Evolutionary conservation across 495 filamentous ascomycete species (phyloP).

Genomic region (Penicillium maclennaniae): DNA sequence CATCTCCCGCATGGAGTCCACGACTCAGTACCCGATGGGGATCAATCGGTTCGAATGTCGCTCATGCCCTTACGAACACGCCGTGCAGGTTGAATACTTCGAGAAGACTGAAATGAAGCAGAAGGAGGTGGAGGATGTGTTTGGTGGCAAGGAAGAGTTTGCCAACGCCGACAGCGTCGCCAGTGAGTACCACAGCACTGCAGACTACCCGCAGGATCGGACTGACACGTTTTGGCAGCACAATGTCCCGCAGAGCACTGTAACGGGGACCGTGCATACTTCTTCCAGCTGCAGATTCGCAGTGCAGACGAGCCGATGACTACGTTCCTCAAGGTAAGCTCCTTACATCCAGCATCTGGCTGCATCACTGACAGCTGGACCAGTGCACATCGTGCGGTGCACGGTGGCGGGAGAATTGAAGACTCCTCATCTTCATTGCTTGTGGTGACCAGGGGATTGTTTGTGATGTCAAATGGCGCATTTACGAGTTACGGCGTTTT

Average conservation of each 20-base stretch:
- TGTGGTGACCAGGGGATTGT: neutral
- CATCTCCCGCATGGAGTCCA: slow-evolving; percentile 54
- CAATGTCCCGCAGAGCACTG: slow-evolving; percentile 77
- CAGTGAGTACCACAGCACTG: slow-evolving; percentile 40
- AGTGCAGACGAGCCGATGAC: slow-evolving; percentile 99
- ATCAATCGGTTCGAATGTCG: slow-evolving; percentile 85
- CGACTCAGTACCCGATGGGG: slow-evolving; percentile 43
- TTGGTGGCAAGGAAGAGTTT: slow-evolving; percentile 83
- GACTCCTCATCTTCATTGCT: neutral
- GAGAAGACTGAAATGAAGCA: slow-evolving; percentile 68
- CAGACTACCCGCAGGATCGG: neutral
- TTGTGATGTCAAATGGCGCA: neutral
- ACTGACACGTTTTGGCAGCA: slow-evolving; percentile 38
- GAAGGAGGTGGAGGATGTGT: slow-evolving; percentile 86
- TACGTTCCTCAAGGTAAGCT: slow-evolving; percentile 78
- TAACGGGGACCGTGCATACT: slow-evolving; percentile 75
- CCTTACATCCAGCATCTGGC: slow-evolving; percentile 8
- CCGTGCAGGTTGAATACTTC: slow-evolving; percentile 61
- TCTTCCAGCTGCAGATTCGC: slow-evolving; percentile 94
- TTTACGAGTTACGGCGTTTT: neutral
- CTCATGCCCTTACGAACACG: slow-evolving; percentile 84
- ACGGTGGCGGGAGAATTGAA: slow-evolving; percentile 46
- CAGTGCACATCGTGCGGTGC: slow-evolving; percentile 44
- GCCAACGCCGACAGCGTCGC: slow-evolving; percentile 80
- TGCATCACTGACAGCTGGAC: slow-evolving; percentile 27